Percentiles rank a stretch among this genome's conserved stretches.
These are phyloP conservation scores for Diplodia seriata DNA, from an alignment of 2,329 filamentous ascomycete species.

Conservation along the genomic window DNA sequence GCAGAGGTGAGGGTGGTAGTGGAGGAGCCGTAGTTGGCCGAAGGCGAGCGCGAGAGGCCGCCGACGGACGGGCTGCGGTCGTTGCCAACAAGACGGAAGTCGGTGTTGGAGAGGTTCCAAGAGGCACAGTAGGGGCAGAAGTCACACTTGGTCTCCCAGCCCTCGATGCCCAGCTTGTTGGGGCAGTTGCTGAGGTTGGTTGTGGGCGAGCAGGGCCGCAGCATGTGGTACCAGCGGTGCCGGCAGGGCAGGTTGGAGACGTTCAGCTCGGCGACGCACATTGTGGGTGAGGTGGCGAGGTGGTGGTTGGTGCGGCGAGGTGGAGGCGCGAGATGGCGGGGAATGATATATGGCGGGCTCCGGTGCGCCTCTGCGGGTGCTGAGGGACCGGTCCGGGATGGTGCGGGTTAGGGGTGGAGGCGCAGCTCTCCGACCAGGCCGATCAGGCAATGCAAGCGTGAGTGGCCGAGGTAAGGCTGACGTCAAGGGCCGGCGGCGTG, in stretches of 20 bases:
- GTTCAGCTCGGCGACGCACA: conserved; percentile 60
- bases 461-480: conserved; percentile 21
- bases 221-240: conserved; percentile 59
- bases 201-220: conserved; percentile 51
- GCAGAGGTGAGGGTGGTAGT: conserved; percentile 41
- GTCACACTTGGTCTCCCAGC: conserved; percentile 58
- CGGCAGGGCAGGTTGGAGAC: conserved; percentile 55
- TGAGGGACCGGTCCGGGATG: conserved; percentile 7
- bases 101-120: conserved; percentile 49
- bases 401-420: conserved; percentile 10
- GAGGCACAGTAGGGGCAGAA: conserved; percentile 57
- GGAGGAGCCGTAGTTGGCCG: conserved; percentile 40
- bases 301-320: neutral
- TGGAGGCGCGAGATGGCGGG: conserved; percentile 1
- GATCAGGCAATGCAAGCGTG: conserved; percentile 17
- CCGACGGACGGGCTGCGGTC: conserved; percentile 50
- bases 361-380: neutral
- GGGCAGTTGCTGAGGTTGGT: conserved; percentile 57
- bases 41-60: conserved; percentile 50
- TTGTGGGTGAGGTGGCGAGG: conserved; percentile 38
- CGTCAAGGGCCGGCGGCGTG: conserved; percentile 29
- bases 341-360: conserved; percentile 1
- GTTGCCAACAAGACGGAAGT: conserved; percentile 55
- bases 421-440: conserved; percentile 6
- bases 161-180: conserved; percentile 54